Conservation (phyloP, 2,329 filamentous ascomycete genomes). For the Aspergillus eucalypticola region DNA sequence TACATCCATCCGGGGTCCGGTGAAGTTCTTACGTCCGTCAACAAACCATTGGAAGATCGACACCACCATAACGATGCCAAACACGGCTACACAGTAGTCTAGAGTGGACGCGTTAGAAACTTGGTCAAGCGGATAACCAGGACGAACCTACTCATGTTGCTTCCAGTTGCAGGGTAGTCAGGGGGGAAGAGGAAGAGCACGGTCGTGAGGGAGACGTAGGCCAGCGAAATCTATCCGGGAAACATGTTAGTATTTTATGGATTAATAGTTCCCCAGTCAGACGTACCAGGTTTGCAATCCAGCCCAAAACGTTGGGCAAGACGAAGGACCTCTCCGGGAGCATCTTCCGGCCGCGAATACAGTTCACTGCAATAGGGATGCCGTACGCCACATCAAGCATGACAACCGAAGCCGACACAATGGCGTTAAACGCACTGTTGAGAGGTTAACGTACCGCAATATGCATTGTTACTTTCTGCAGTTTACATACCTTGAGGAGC, state of each 20-base stretch:
- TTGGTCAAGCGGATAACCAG: not conserved
- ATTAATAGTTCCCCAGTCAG: not conserved
- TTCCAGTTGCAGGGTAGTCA: slow-evolving; percentile 61
- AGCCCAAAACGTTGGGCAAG: slow-evolving; percentile 57
- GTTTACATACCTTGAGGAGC: slow-evolving; percentile 48
- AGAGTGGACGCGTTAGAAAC: slow-evolving; percentile 4
- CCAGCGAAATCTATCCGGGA: slow-evolving; percentile 54
- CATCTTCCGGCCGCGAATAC: slow-evolving; percentile 64
- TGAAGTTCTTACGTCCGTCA: slow-evolving; percentile 63
- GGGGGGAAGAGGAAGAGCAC: slow-evolving; percentile 76
- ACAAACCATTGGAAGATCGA: slow-evolving; percentile 61
- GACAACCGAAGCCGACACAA: slow-evolving; percentile 70
- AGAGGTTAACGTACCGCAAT: not conserved
- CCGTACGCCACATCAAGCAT: slow-evolving; percentile 71
- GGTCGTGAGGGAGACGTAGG: slow-evolving; percentile 69
- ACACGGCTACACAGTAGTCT: slow-evolving; percentile 54
- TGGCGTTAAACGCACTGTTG: slow-evolving; percentile 67
- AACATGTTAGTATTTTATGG: not conserved
- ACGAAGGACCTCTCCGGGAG: slow-evolving; percentile 63
- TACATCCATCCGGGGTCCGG: slow-evolving; percentile 53
- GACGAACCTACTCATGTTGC: slow-evolving; percentile 64
- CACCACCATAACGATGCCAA: slow-evolving; percentile 59
- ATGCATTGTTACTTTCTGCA: not conserved
- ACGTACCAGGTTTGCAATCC: slow-evolving; percentile 59
- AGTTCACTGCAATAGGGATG: slow-evolving; percentile 71